Percentiles rank a stretch among this genome's conserved stretches.
Evolutionary conservation across 2,329 filamentous ascomycete species (phyloP).

Genomic region (Penicillium psychrosexuale): DNA sequence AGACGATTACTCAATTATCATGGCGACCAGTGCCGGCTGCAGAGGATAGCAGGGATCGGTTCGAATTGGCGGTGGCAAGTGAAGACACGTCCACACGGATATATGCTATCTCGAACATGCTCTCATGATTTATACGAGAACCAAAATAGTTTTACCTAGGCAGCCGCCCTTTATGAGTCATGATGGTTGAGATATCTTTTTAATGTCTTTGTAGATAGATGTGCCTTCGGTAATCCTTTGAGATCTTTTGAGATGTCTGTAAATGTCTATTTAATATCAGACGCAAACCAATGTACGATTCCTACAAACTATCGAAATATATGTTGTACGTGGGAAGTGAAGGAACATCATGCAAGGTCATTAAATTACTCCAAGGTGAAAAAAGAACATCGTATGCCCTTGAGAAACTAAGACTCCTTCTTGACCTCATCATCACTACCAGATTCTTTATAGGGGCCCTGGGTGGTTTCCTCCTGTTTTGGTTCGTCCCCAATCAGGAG

Average conservation of each 20-base stretch:
- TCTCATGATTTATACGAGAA: conserved; percentile 24
- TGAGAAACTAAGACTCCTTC: background rate
- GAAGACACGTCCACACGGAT: conserved; percentile 46
- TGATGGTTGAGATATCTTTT: background rate
- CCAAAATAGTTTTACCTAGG: background rate
- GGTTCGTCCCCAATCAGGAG: background rate
- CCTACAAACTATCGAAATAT: background rate
- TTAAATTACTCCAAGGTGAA: background rate
- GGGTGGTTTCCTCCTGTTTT: background rate
- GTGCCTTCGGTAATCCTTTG: no score
- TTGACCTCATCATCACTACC: background rate
- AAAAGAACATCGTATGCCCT: no score
- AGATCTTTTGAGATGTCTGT: no score
- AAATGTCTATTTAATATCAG: no score
- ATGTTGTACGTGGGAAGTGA: background rate
- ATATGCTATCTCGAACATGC: conserved; percentile 36
- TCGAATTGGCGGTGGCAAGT: conserved; percentile 46
- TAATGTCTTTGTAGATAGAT: background rate
- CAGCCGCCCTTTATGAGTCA: conserved; percentile 12
- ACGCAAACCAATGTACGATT: no score
- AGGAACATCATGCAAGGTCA: background rate
- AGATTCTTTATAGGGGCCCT: background rate
- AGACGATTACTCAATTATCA: conserved; percentile 63
- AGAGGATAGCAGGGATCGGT: conserved; percentile 15
- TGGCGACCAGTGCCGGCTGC: conserved; percentile 57